Evolutionary conservation across 2,329 filamentous ascomycete species (phyloP), one percentile per base, ranked within the genome.

Genomic region (Hypoxylon rubiginosum): DNA sequence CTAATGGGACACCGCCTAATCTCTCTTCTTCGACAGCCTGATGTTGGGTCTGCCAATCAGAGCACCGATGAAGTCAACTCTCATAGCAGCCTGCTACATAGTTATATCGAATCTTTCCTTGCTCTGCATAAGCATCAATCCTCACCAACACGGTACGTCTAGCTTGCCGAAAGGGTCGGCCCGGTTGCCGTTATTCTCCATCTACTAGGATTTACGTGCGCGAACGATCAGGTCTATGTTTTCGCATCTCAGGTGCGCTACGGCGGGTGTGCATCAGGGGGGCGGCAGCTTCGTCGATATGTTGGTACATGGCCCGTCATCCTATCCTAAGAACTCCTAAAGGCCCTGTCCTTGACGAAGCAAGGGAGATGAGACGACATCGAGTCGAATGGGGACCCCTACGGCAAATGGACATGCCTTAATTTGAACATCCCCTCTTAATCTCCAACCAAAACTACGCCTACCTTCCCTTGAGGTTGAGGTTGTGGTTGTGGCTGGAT

Each of bases 101-200:
- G 36, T 19, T 36, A 53, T 34, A 11, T 32, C 13, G 9, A 41
- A 19, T 24, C 17, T 36, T 36, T 45, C 10, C 15, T 30, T 50
- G 17, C 26, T 45, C 19, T 30, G 24, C 32, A 30, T 28, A 17
- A 30, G 36, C 43, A 45, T 26, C 34, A 15, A 26, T 41, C 21
- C 24, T 46, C 59, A 36, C 46, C 39, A 41, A 36, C 49, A 57
- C 10, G 48, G 49, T 36, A 43, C 21, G 56, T 32, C 34, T 52
- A 41, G n/a, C 55, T 63, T 66, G 53, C 62, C 59, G 62, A 70
- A 57, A 66, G 67, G 67, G 30, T 64, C 67, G 65, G 62, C 19
- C 67, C 67, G 67, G 64, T 34, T 68, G 50, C 65, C 65, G 65
- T 68, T 39, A 45, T 62, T 58, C 56, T 69, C 58, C 43, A 59